phyloP scores from a whole-genome alignment of 805 yeast species.

The Suhomyces tanzawaensis region DNA sequence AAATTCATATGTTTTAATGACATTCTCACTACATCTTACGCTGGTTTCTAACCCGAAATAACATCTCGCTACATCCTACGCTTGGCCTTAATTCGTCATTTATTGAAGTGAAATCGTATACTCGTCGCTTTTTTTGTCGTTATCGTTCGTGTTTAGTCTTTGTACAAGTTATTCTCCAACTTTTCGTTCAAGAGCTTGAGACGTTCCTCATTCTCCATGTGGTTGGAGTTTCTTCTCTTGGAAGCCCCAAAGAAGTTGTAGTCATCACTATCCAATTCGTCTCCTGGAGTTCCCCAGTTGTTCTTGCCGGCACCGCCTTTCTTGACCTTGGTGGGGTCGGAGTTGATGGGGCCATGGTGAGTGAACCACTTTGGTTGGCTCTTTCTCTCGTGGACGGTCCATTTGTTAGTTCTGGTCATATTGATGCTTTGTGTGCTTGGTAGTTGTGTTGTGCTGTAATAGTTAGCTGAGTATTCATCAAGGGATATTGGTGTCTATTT shows the following conservation, averaged over 20 bases:
- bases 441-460: too few species aligned
- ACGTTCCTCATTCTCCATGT: constrained; percentile 30
- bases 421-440: too few species aligned
- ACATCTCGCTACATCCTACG: neutral
- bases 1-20: too few species aligned
- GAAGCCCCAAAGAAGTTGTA: constrained; percentile 19
- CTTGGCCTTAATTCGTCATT: neutral
- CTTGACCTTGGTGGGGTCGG: constrained; percentile 74
- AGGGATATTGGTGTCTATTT: too few species aligned
- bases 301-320: constrained; percentile 83
- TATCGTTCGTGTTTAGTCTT: neutral
- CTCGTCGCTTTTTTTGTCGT: neutral
- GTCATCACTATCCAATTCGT: constrained; percentile 63
- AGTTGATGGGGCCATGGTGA: constrained; percentile 65
- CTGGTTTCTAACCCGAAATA: too few species aligned
- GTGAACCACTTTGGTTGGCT: constrained; percentile 72
- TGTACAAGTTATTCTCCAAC: constrained; percentile 15
- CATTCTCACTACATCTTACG: too few species aligned
- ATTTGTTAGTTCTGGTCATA: constrained; percentile 80
- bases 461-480: too few species aligned
- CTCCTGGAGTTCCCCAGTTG: constrained; percentile 86
- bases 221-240: constrained; percentile 41
- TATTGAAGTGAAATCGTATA: neutral
- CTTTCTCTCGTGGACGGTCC: constrained; percentile 64
- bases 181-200: constrained; percentile 21